phyloP scores from a whole-genome alignment of 345 rosid species.

The Ceriops zippeliana region DNA sequence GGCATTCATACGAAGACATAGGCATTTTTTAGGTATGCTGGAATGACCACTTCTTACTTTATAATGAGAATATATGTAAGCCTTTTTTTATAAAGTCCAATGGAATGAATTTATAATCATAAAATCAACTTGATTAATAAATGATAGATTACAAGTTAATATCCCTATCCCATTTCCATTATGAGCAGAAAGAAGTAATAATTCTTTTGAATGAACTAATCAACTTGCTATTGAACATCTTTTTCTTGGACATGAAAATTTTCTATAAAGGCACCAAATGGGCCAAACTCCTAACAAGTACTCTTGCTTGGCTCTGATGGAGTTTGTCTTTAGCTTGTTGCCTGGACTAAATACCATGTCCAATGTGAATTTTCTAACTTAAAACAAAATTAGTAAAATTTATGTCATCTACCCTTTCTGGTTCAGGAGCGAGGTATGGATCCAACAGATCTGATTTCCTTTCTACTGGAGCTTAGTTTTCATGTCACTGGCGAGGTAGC shows the following conservation, averaged over 20 bases:
- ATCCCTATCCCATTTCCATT: too few species aligned
- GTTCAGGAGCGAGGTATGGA: conserved; percentile 83
- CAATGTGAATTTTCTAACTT: conserved; percentile 1
- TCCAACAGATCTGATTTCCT: conserved; percentile 81
- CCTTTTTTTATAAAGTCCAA: background rate
- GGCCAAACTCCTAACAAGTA: background rate
- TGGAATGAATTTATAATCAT: too few species aligned
- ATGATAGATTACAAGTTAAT: too few species aligned
- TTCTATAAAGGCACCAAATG: background rate
- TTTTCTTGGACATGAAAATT: background rate
- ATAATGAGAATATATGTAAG: conserved; percentile 3
- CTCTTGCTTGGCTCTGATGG: background rate
- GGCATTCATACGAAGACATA: background rate
- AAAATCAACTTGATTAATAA: too few species aligned
- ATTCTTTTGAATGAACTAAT: too few species aligned
- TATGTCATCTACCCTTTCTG: conserved; percentile 11
- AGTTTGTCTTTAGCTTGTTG: background rate
- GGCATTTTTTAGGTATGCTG: background rate
- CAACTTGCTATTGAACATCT: too few species aligned
- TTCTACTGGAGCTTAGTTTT: conserved; percentile 95
- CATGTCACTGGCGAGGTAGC: conserved; percentile 87
- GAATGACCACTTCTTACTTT: background rate
- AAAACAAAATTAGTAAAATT: background rate
- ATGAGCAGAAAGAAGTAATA: too few species aligned
- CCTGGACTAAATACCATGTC: background rate